Evolutionary conservation across 345 rosid species (phyloP), one percentile per base, ranked within the genome.

Genomic region (Eucalyptus pauciflora): DNA sequence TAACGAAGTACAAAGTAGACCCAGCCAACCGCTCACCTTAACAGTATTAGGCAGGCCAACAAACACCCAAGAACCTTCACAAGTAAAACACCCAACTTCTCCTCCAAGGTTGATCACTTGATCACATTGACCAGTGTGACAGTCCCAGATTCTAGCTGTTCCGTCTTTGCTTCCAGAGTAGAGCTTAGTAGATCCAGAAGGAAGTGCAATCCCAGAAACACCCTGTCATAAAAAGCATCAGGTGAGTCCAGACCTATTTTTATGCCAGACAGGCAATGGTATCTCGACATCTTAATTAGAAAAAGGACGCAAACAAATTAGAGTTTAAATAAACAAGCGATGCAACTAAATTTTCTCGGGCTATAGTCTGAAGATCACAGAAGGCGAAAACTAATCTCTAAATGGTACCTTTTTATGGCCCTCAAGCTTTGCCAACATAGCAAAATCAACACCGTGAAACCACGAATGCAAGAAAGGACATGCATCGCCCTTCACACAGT

Each of bases 61-160:
- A 86, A 96, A 95, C 24, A 94, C 91, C 98, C 98, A 95, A 13
- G 93, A 89, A 33, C 95, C 96, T 89, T 93, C 95, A 48, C 91
- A 92, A 12, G 92, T 91, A 71, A 95, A 87, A 71, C 91, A 94
- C 16, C 95, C 95, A 88, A 94, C 92, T 90, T 91, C 93, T 8
- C 90, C 93, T 54, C 92, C 92, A 85, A 94, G 89, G 87, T 92
- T 91, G 51, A 89, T 87, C 33, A 86, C 88, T 4, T 88, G 56
- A 18, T 86, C 87, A 88, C 94, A 91, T 58, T 89, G 92, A 88
- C 96, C 97, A 91, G 92, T 89, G 86, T 90, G 90, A 89, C 95
- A 94, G 89, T 94, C 94, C 97, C 96, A 96, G 22, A 94, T 86
- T 8, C 79, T 41, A 81, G 90, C 90, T 5, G 91, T 88, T 88